phyloP scores from a whole-genome alignment of 495 filamentous ascomycete species.

The Terfezia boudieri region DNA sequence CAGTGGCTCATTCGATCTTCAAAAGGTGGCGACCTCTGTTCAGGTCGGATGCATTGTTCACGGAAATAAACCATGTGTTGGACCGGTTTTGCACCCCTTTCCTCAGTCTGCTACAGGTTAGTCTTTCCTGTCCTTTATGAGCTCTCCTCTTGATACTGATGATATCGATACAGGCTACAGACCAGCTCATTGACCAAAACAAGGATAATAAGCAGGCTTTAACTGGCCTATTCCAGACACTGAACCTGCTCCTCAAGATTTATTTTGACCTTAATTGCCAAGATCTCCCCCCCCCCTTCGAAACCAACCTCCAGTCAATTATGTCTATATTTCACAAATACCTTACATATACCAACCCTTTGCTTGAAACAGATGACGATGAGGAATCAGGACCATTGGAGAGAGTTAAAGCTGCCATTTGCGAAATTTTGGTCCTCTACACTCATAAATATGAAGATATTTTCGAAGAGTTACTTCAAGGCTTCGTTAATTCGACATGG shows the following conservation, averaged over 20 bases:
- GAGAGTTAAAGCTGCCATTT: slow-evolving; percentile 73
- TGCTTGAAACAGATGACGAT: slow-evolving; percentile 65
- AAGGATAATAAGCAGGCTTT: slow-evolving; percentile 49
- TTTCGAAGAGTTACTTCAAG: slow-evolving; percentile 50
- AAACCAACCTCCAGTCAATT: slow-evolving; percentile 51
- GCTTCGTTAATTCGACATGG: slow-evolving; percentile 80
- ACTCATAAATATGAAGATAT: slow-evolving; percentile 86
- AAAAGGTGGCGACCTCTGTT: slow-evolving; percentile 86
- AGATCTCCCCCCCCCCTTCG: slow-evolving; percentile 77
- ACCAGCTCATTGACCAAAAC: slow-evolving; percentile 53
- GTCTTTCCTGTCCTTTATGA: not conserved
- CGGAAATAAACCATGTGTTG: slow-evolving; percentile 87
- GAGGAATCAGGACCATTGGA: slow-evolving; percentile 67
- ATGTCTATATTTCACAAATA: slow-evolving; percentile 74
- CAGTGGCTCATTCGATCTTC: slow-evolving; percentile 97
- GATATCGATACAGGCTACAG: slow-evolving; percentile 25
- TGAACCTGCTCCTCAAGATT: slow-evolving; percentile 71
- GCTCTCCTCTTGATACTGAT: not conserved
- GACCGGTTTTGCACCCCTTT: slow-evolving; percentile 60
- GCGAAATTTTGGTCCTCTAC: slow-evolving; percentile 66
- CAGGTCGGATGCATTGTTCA: slow-evolving; percentile 70
- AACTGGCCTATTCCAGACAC: slow-evolving; percentile 50
- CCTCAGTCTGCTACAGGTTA: slow-evolving; percentile 51
- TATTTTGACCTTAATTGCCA: slow-evolving; percentile 92
- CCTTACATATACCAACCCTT: slow-evolving; percentile 62